These are phyloP conservation scores for Sclerotinia subarctica DNA, from an alignment of 2,329 filamentous ascomycete species.

Conservation along the genomic window DNA sequence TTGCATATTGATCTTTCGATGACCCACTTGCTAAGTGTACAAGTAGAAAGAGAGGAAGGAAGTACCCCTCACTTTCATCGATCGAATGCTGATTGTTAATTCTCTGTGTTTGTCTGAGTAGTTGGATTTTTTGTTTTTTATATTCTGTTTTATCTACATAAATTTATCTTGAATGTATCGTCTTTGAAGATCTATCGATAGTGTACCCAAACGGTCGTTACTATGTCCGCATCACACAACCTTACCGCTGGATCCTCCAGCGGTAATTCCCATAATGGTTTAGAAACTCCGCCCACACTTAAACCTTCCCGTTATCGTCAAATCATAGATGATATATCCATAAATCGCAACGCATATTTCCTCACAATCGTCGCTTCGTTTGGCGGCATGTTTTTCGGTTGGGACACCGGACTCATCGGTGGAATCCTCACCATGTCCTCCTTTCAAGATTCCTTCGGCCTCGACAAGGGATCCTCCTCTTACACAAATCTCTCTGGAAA, in stretches of 20 bases:
- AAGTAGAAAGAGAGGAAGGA: background rate
- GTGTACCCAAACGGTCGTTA: background rate
- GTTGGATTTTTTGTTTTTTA: too few species aligned
- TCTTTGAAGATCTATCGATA: background rate
- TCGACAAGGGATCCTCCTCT: background rate
- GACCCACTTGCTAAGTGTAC: constrained; percentile 2
- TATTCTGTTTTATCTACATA: background rate
- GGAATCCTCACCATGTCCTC: constrained; percentile 64
- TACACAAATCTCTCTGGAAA: constrained; percentile 13
- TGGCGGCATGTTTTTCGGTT: constrained; percentile 59
- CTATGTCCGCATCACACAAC: background rate
- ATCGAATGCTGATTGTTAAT: background rate
- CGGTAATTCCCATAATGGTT: background rate
- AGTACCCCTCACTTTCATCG: background rate
- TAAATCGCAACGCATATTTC: constrained; percentile 21
- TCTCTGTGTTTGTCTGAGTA: too few species aligned
- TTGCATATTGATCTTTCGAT: background rate
- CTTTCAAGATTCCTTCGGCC: constrained; percentile 46
- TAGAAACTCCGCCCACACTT: background rate
- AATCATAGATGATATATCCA: constrained; percentile 7
- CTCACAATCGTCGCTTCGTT: constrained; percentile 49
- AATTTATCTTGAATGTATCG: background rate
- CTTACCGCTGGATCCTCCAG: background rate
- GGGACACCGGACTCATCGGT: constrained; percentile 70
- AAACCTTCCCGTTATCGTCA: constrained; percentile 9